These are phyloP conservation scores for Arthroderma sp. DNA, from an alignment of 2,329 filamentous ascomycete species.

Conservation along the genomic window DNA sequence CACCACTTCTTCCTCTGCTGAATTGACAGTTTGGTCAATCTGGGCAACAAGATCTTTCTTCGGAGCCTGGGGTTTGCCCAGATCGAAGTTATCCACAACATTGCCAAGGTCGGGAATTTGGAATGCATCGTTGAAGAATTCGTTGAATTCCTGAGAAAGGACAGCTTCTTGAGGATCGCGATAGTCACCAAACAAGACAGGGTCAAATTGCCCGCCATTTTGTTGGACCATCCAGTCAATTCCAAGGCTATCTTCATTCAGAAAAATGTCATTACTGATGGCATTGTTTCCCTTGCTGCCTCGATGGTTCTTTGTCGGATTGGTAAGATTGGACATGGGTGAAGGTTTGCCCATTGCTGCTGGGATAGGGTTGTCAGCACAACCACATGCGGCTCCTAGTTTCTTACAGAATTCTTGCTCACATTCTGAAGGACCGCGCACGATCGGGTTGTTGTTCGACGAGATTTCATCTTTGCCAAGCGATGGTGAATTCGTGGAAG, in stretches of 20 bases:
- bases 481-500: conserved; percentile 29
- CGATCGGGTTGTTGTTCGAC: neutral
- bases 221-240: conserved; percentile 62
- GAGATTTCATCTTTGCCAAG: conserved; percentile 9
- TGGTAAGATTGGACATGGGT: conserved; percentile 1
- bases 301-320: neutral
- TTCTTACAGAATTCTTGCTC: conserved; percentile 33
- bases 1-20: conserved; percentile 58
- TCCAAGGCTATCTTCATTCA: conserved; percentile 6
- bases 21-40: conserved; percentile 58
- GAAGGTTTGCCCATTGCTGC: conserved; percentile 18
- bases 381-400: conserved; percentile 33
- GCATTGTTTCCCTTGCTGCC: neutral
- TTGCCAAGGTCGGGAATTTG: conserved; percentile 63
- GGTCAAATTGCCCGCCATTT: conserved; percentile 77
- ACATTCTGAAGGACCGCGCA: conserved; percentile 13
- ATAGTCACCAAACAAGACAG: conserved; percentile 82
- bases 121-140: conserved; percentile 62
- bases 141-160: conserved; percentile 58
- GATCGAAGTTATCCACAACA: conserved; percentile 54
- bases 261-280: neutral
- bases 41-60: conserved; percentile 64
- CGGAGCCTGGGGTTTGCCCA: conserved; percentile 15
- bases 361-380: conserved; percentile 31
- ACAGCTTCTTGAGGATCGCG: conserved; percentile 79